Conservation (phyloP, 352 stramenopile genomes). For the Phytophthora foliorum region DNA sequence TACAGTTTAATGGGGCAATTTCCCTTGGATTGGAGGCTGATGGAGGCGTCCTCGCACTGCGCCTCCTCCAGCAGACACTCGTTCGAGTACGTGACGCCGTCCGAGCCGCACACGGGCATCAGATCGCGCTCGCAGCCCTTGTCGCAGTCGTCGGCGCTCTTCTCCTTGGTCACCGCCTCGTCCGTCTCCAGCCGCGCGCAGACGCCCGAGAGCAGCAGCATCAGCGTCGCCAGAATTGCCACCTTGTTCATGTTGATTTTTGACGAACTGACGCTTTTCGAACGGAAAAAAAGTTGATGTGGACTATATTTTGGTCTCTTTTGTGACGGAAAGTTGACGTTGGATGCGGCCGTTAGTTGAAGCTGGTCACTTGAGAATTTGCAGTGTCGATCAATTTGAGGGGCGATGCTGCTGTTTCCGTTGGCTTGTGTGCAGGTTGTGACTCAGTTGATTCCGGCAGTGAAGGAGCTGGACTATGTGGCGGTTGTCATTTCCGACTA, state of each 20-base stretch:
- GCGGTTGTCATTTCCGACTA: too few relatives aligned
- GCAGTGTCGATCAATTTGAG: too few relatives aligned
- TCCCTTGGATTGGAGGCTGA: slow-evolving; percentile 40
- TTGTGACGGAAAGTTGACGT: background rate
- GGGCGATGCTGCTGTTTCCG: too few relatives aligned
- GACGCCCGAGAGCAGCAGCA: slow-evolving; percentile 17
- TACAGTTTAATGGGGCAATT: slow-evolving; percentile 33
- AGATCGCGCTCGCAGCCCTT: slow-evolving; percentile 50
- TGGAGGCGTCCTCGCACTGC: slow-evolving; percentile 39
- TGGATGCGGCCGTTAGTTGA: too few relatives aligned
- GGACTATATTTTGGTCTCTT: background rate
- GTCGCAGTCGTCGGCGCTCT: slow-evolving; percentile 41
- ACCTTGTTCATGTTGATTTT: slow-evolving; percentile 20
- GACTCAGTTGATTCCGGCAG: too few relatives aligned
- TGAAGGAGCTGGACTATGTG: too few relatives aligned
- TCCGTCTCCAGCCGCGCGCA: slow-evolving; percentile 8
- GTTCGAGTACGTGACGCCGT: slow-evolving; percentile 69
- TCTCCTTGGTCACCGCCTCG: slow-evolving; percentile 11
- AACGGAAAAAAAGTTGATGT: background rate
- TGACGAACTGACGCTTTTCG: background rate
- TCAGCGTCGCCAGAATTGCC: slow-evolving; percentile 8
- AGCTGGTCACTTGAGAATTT: too few relatives aligned
- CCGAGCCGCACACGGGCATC: slow-evolving; percentile 62
- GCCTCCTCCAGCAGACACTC: slow-evolving; percentile 61
- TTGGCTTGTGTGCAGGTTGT: too few relatives aligned